These are phyloP conservation scores for Cudoniella acicularis DNA, from an alignment of 495 filamentous ascomycete genomes.

Conservation along the genomic window DNA sequence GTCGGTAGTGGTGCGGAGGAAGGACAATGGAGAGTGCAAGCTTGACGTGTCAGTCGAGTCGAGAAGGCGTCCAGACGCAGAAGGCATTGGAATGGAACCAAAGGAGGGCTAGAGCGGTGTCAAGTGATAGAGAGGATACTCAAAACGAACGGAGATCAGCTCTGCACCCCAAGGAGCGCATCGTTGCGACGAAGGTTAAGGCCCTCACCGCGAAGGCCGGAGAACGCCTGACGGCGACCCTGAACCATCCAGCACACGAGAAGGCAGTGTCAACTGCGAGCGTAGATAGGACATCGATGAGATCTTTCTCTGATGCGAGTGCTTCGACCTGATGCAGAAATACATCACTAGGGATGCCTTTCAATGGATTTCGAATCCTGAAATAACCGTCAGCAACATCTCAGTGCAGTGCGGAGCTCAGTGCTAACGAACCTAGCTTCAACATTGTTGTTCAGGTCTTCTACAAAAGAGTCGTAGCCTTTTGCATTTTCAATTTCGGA, in stretches of 20 bases:
- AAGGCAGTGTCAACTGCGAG: neutral
- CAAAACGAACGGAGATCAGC: slow-evolving; percentile 14
- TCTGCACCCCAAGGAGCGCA: slow-evolving; percentile 3
- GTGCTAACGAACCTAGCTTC: too few relatives aligned
- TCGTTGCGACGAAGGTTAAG: slow-evolving; percentile 10
- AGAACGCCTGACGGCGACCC: neutral
- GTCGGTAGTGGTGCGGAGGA: slow-evolving; percentile 2
- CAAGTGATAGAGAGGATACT: slow-evolving; percentile 10
- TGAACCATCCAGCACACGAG: slow-evolving; percentile 1
- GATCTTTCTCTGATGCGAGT: too few relatives aligned
- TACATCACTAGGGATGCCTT: too few relatives aligned
- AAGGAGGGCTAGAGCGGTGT: slow-evolving; percentile 4
- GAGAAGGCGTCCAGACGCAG: slow-evolving; percentile 16
- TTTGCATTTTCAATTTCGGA: too few relatives aligned
- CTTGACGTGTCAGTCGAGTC: slow-evolving; percentile 10
- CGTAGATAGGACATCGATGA: too few relatives aligned
- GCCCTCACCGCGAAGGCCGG: slow-evolving; percentile 6
- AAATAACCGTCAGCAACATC: too few relatives aligned
- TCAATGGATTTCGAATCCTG: too few relatives aligned
- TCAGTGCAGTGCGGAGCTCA: too few relatives aligned
- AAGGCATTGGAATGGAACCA: slow-evolving; percentile 9
- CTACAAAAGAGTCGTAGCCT: too few relatives aligned
- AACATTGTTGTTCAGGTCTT: too few relatives aligned
- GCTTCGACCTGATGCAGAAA: too few relatives aligned
- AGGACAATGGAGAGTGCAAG: slow-evolving; percentile 7